These are phyloP conservation scores for Fusarium sp. DNA, from an alignment of 2,329 filamentous ascomycete genomes.

Conservation along the genomic window DNA sequence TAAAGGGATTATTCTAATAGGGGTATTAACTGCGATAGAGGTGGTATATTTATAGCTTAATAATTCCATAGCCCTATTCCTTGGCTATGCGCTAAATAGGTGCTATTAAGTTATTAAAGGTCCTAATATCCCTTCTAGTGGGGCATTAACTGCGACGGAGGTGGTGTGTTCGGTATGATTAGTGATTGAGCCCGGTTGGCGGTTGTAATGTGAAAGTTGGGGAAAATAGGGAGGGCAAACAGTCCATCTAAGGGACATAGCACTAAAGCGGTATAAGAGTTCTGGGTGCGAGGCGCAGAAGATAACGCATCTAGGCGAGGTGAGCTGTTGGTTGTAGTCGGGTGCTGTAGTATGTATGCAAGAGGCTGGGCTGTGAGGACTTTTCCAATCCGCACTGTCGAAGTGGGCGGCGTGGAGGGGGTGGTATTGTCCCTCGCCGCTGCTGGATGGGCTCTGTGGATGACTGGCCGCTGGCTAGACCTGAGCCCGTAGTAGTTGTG, in stretches of 20 bases:
- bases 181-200: constrained; percentile 55
- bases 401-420: too few species aligned
- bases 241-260: constrained; percentile 23
- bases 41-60: too few species aligned
- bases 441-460: too few species aligned
- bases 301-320: constrained; percentile 43
- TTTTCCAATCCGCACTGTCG: constrained; percentile 63
- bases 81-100: constrained; percentile 73
- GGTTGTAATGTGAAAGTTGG: constrained; percentile 50
- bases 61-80: constrained; percentile 74
- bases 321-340: constrained; percentile 45
- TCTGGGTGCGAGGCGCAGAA: constrained; percentile 21
- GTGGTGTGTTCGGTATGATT: constrained; percentile 64
- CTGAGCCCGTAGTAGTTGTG: too few species aligned
- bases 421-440: too few species aligned
- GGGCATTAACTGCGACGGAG: constrained; percentile 63
- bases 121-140: constrained; percentile 73
- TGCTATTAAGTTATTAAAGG: constrained; percentile 71
- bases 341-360: constrained; percentile 47
- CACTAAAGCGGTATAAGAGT: constrained; percentile 24
- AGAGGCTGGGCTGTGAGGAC: constrained; percentile 58
- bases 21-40: too few species aligned
- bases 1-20: too few species aligned
- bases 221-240: constrained; percentile 46
- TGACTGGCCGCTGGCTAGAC: too few species aligned